These are phyloP conservation scores for Bassia scoparia DNA, from an alignment of 148 eudicot genomes.

Conservation along the genomic window DNA sequence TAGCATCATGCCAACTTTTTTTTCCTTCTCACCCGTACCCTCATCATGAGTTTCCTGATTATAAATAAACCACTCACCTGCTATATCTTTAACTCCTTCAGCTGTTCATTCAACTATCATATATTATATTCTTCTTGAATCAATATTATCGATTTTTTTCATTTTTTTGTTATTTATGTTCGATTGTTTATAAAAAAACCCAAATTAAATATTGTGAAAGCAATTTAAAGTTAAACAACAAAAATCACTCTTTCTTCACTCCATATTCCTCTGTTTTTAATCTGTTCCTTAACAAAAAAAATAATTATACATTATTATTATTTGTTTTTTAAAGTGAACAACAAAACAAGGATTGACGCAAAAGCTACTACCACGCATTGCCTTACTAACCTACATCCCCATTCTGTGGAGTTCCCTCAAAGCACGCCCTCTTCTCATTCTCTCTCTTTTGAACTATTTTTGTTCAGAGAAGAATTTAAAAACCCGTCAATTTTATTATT, in stretches of 20 bases:
- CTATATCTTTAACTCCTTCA: too few relatives aligned
- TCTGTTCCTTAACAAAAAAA: not conserved
- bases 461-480: not conserved
- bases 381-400: constrained; percentile 35
- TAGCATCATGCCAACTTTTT: too few relatives aligned
- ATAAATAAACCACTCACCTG: too few relatives aligned
- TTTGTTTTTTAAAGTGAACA: constrained; percentile 17
- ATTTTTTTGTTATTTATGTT: too few relatives aligned
- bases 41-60: too few relatives aligned
- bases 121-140: too few relatives aligned
- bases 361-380: constrained; percentile 53
- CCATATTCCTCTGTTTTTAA: constrained; percentile 61
- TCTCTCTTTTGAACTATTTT: not conserved
- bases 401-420: constrained; percentile 33
- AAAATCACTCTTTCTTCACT: constrained; percentile 49
- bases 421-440: constrained; percentile 14
- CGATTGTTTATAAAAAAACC: too few relatives aligned
- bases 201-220: too few relatives aligned
- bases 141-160: too few relatives aligned
- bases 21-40: too few relatives aligned
- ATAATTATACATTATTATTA: too few relatives aligned
- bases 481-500: not conserved
- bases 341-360: constrained; percentile 53
- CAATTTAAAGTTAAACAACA: constrained; percentile 8
- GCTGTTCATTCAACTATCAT: too few relatives aligned